Evolutionary conservation across 495 filamentous ascomycete genomes (phyloP).

Genomic region (Penicillium tannophilum): DNA sequence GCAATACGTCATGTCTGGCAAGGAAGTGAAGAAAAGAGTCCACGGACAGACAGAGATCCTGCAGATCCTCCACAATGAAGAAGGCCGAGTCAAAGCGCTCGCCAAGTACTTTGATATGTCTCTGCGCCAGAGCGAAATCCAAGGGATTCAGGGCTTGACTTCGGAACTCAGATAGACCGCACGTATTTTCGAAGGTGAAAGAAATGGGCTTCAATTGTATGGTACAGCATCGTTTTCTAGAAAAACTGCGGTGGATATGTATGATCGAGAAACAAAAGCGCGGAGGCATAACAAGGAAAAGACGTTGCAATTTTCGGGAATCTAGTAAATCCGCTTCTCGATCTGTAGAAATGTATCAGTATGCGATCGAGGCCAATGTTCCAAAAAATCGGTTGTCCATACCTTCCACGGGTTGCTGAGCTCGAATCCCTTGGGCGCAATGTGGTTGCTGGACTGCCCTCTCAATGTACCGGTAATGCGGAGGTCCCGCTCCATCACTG

Average conservation of each 20-base stretch:
- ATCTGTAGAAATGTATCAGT: constrained; percentile 30
- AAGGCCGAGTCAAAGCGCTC: constrained; percentile 55
- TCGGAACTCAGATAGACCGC: constrained; percentile 46
- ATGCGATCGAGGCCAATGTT: not conserved
- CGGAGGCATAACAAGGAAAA: constrained; percentile 26
- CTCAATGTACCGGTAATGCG: constrained; percentile 82
- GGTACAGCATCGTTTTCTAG: constrained; percentile 30
- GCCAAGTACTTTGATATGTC: constrained; percentile 58
- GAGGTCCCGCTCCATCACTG: constrained; percentile 97
- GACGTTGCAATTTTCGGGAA: constrained; percentile 28
- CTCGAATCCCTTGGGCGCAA: constrained; percentile 86
- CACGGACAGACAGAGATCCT: constrained; percentile 55
- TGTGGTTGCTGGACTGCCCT: constrained; percentile 80
- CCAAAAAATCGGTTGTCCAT: constrained; percentile 23
- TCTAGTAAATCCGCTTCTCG: constrained; percentile 47
- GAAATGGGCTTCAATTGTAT: constrained; percentile 19
- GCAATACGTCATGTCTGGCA: constrained; percentile 57
- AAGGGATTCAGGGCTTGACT: constrained; percentile 49
- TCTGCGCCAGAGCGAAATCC: constrained; percentile 53
- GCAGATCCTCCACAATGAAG: constrained; percentile 48
- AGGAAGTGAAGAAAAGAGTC: constrained; percentile 57
- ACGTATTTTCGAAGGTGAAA: constrained; percentile 11
- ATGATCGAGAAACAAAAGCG: constrained; percentile 26
- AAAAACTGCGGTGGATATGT: constrained; percentile 33
- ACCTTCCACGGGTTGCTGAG: constrained; percentile 95